phyloP scores from a whole-genome alignment of 2,329 filamentous ascomycete species.

The Fusarium sp. region DNA sequence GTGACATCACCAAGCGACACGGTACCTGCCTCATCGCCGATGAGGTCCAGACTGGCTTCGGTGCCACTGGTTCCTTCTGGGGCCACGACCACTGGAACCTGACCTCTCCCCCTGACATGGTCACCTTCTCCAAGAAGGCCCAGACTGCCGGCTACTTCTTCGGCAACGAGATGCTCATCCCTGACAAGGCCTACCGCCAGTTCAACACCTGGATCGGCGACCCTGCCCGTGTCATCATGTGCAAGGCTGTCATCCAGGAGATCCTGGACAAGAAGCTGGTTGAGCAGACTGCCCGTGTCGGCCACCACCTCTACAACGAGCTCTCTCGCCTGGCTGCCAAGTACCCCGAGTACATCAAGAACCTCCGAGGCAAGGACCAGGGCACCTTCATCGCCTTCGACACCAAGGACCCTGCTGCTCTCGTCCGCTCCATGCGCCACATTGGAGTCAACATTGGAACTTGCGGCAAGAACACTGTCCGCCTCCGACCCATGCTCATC shows the following conservation, averaged over 20 bases:
- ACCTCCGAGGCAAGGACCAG: conserved; percentile 80
- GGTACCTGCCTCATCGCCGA: conserved; percentile 82
- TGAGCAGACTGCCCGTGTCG: conserved; percentile 71
- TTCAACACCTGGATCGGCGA: conserved; percentile 93
- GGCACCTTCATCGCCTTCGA: conserved; percentile 86
- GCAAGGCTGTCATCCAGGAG: conserved; percentile 81
- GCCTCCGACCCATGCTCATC: conserved; percentile 83
- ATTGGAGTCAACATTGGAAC: conserved; percentile 83
- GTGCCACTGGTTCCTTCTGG: conserved; percentile 90
- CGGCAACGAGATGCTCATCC: conserved; percentile 76
- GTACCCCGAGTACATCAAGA: conserved; percentile 76
- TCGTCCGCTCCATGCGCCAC: conserved; percentile 76
- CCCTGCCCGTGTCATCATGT: conserved; percentile 79
- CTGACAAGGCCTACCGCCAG: conserved; percentile 85
- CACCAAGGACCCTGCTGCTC: conserved; percentile 73
- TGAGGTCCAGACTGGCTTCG: conserved; percentile 84
- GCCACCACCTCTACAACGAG: conserved; percentile 74
- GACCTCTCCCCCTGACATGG: conserved; percentile 78
- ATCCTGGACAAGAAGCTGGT: conserved; percentile 77
- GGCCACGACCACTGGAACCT: conserved; percentile 88
- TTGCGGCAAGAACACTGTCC: conserved; percentile 74
- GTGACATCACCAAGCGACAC: conserved; percentile 76
- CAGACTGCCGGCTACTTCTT: conserved; percentile 88
- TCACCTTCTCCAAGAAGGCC: conserved; percentile 90
- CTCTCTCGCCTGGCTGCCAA: conserved; percentile 70